Conservation (phyloP, 1,284 basidiomycete species). For the Meira nashicola region DNA sequence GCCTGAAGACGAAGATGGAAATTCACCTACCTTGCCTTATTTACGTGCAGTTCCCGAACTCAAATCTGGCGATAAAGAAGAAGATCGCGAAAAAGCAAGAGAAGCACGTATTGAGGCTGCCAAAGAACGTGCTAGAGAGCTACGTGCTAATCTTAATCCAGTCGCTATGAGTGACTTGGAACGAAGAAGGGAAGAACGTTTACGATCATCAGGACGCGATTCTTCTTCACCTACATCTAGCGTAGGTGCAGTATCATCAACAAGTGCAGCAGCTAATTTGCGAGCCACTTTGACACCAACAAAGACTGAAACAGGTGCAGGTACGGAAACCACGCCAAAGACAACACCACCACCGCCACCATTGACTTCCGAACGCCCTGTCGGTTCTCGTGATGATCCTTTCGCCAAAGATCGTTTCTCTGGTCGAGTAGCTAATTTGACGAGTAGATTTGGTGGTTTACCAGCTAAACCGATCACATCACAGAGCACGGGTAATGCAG, state of each 20-base stretch:
- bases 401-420: conserved; percentile 37
- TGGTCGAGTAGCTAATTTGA: conserved; percentile 36
- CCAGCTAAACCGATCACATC: conserved; percentile 10
- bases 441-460: conserved; percentile 30
- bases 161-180: neutral
- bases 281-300: neutral
- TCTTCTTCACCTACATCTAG: neutral
- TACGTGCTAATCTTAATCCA: conserved; percentile 12
- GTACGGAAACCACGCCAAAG: neutral
- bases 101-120: conserved; percentile 14
- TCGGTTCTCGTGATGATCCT: conserved; percentile 18
- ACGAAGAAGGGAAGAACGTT: neutral
- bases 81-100: conserved; percentile 8
- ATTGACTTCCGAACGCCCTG: neutral
- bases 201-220: neutral
- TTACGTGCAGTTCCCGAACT: neutral
- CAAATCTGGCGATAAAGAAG: neutral
- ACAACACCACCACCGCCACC: neutral
- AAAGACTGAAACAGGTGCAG: neutral
- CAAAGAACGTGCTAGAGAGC: conserved; percentile 9
- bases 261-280: neutral
- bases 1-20: neutral
- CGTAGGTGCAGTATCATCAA: neutral
- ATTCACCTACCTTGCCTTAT: neutral
- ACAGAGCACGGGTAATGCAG: conserved; percentile 10